phyloP scores from a whole-genome alignment of 805 yeast genomes.

The Nakazawaea sp. region DNA sequence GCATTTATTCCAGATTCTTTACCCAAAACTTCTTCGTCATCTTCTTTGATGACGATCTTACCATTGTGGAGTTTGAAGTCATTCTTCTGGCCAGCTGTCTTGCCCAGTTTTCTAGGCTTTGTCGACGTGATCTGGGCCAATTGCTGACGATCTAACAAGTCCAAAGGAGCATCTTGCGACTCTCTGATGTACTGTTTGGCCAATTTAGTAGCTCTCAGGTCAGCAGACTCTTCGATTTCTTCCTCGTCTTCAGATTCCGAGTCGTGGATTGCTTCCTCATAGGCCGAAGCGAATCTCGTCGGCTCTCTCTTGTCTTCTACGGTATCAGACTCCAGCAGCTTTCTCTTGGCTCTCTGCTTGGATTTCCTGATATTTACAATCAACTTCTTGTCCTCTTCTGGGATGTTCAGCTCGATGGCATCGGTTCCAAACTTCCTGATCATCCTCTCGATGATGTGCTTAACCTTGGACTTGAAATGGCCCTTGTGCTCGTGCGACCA shows the following conservation, averaged over 20 bases:
- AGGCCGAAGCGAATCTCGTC: conserved; percentile 66
- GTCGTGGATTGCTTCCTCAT: conserved; percentile 83
- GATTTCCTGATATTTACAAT: conserved; percentile 81
- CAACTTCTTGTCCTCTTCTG: conserved; percentile 83
- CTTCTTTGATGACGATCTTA: conserved; percentile 57
- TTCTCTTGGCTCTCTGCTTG: conserved; percentile 77
- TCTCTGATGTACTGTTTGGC: conserved; percentile 69
- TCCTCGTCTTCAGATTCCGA: conserved; percentile 50
- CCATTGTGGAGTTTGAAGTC: conserved; percentile 55
- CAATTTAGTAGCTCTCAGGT: conserved; percentile 17
- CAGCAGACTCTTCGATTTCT: neutral
- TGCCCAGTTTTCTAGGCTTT: conserved; percentile 58
- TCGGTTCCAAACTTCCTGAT: conserved; percentile 90
- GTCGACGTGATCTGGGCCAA: conserved; percentile 86
- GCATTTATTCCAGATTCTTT: conserved; percentile 71
- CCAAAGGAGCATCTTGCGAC: conserved; percentile 69
- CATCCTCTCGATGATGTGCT: conserved; percentile 87
- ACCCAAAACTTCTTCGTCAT: conserved; percentile 31
- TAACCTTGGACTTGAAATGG: conserved; percentile 87
- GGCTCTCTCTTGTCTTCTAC: conserved; percentile 16
- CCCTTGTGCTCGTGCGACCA: conserved; percentile 97
- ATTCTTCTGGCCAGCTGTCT: conserved; percentile 34
- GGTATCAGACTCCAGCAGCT: conserved; percentile 34
- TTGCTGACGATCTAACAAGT: conserved; percentile 79
- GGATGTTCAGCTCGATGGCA: conserved; percentile 73